Conservation (phyloP, 768 basidiomycete genomes). For the Amanita subjunquillea region DNA sequence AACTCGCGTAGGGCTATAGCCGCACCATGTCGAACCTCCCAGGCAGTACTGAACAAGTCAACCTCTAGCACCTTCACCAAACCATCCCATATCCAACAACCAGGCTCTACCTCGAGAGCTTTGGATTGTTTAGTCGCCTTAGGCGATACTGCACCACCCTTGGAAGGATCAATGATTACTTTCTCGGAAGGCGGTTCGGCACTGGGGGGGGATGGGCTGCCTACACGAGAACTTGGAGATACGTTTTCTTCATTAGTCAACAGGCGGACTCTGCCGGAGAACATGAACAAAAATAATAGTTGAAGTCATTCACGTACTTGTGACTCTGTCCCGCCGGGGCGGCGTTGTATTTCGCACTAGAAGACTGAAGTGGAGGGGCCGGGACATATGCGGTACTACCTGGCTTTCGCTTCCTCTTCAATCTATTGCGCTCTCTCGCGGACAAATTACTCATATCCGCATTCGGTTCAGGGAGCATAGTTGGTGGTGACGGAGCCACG, state of each 20-base stretch:
- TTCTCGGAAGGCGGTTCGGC: constrained; percentile 42
- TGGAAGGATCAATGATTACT: constrained; percentile 68
- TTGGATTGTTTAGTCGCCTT: constrained; percentile 70
- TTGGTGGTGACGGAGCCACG: constrained; percentile 40
- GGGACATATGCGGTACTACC: constrained; percentile 79
- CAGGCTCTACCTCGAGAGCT: constrained; percentile 64
- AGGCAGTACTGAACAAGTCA: constrained; percentile 73
- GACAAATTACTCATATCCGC: constrained; percentile 54
- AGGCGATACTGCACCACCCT: constrained; percentile 78
- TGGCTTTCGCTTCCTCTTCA: constrained; percentile 90
- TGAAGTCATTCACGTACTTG: constrained; percentile 30
- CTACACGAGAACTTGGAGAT: constrained; percentile 40
- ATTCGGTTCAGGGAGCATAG: constrained; percentile 28
- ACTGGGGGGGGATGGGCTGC: constrained; percentile 40
- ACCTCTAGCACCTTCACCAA: constrained; percentile 72
- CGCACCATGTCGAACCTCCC: constrained; percentile 94
- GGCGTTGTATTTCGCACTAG: constrained; percentile 53
- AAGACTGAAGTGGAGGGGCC: constrained; percentile 50
- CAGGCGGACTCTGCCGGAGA: constrained; percentile 51
- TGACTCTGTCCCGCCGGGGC: constrained; percentile 47
- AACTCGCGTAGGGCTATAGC: constrained; percentile 87
- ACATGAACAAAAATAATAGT: neutral
- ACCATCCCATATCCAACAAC: constrained; percentile 82
- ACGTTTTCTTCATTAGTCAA: constrained; percentile 53
- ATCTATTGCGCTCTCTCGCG: constrained; percentile 84